Base-by-base conservation (phyloP, 2,329 filamentous ascomycete species). In the Seiridium cupressi region DNA sequence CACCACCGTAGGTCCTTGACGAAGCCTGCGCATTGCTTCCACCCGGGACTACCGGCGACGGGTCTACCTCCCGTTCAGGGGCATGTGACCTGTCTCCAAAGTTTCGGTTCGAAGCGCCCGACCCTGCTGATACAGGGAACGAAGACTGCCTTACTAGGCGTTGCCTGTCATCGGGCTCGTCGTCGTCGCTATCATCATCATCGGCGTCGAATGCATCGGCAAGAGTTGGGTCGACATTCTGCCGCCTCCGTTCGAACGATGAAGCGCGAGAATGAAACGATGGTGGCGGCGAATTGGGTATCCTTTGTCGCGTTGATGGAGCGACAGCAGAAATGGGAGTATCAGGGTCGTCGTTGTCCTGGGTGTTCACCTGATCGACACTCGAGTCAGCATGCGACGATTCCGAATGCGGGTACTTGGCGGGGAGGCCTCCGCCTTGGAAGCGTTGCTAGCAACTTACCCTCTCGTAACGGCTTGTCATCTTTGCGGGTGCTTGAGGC, bases 181-280 rank as follows among this genome's bases (percentile, higher is more conserved):
- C 84, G 59, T 90, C 90, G 70, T 88, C 83, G 42, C 68, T 88
- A 64, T 90, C 89, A 62, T 89, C 91, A 63, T 89, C 90, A 66
- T 90, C 90, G 70, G 90, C 87, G 72, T 92, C 94, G 74, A 99
- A 99, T 1, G 95, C 93, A 72, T 98, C 94, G 67, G 91, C 92
- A 11, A 99, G 84, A n/a, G 91, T 89, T 63, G 90, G 83, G 69
- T 97, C 88, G 62, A 92, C 89, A 7, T 66, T 55, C 69, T 73
- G 63, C 69, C 73, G 63, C 69, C 71, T 56, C 74, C 76, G 54
- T 68, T 74, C 80, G 81, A 77, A 77, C 77, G 91, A 93, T 1
- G 92, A 92, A 38, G 89, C 83, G 72, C 91, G 87, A 51, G 93
- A 97, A 73, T 88, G 92, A 76, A 97, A 98, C 1, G 94, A 97